These are phyloP conservation scores for Fusarium acutatum DNA, from an alignment of 2,329 filamentous ascomycete species.

Conservation along the genomic window DNA sequence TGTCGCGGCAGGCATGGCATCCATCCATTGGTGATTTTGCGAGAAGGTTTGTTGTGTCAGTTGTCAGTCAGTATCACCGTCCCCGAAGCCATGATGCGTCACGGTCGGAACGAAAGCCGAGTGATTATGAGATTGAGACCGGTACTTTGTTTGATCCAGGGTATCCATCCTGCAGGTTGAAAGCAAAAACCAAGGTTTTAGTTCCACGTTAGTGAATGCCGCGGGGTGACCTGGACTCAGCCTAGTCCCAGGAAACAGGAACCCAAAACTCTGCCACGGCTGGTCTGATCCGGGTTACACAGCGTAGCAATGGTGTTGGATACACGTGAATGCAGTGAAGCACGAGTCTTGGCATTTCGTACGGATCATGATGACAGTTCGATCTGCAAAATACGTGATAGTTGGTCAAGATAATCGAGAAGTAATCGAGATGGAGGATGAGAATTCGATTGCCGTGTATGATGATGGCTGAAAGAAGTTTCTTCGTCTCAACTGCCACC, in stretches of 20 bases:
- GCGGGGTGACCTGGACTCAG: conserved; percentile 27
- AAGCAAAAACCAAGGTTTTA: conserved; percentile 6
- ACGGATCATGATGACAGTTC: neutral
- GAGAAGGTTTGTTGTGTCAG: neutral
- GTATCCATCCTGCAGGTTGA: neutral
- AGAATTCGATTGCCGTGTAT: neutral
- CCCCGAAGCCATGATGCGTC: neutral
- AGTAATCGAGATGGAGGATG: conserved; percentile 10
- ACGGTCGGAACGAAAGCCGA: conserved; percentile 4
- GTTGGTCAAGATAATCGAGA: conserved; percentile 2
- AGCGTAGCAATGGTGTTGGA: neutral
- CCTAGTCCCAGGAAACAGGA: conserved; percentile 9
- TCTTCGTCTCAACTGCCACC: neutral
- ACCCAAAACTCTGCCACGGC: conserved; percentile 12
- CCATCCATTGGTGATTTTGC: neutral
- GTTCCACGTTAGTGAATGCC: conserved; percentile 26
- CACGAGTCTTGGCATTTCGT: neutral
- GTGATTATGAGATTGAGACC: neutral
- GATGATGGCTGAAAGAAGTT: neutral
- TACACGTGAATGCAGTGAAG: neutral
- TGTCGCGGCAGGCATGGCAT: neutral
- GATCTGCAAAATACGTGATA: conserved; percentile 6
- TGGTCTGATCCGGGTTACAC: neutral
- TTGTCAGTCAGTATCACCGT: neutral
- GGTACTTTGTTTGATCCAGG: conserved; percentile 2